A percentile compares a stretch with the other conserved stretches of the same genome.
phyloP scores from a whole-genome alignment of 805 yeast genomes.

The Metschnikowia similis region DNA sequence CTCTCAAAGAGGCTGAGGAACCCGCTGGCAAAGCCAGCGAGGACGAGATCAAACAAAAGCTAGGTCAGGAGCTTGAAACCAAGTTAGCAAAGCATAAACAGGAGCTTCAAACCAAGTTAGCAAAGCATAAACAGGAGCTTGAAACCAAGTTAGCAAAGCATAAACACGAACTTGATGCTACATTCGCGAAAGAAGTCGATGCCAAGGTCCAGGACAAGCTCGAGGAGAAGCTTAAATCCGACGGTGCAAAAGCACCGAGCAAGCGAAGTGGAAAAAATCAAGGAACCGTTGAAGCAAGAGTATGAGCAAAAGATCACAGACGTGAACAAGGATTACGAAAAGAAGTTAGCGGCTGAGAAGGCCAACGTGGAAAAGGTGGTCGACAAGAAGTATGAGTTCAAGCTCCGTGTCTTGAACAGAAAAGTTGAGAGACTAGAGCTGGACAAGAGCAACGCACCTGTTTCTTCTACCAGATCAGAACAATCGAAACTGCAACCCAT shows the following conservation, averaged over 20 bases:
- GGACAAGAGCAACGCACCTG: constrained; percentile 2
- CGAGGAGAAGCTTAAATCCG: constrained; percentile 17
- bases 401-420: constrained; percentile 50
- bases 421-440: constrained; percentile 49
- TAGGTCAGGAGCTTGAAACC: constrained; percentile 25
- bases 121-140: too few relatives aligned
- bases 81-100: too few relatives aligned
- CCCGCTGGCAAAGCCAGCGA: constrained; percentile 1
- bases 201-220: constrained; percentile 8
- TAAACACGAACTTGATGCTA: constrained; percentile 21
- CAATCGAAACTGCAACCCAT: not conserved
- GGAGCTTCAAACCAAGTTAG: too few relatives aligned
- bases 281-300: constrained; percentile 15
- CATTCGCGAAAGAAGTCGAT: constrained; percentile 33
- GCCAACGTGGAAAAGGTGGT: constrained; percentile 46
- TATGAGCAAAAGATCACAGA: constrained; percentile 19
- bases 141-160: constrained; percentile 18
- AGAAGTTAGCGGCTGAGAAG: constrained; percentile 17
- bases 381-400: constrained; percentile 56
- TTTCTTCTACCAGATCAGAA: not conserved
- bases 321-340: constrained; percentile 21
- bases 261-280: constrained; percentile 1
- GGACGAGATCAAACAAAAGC: constrained; percentile 19
- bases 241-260: not conserved
- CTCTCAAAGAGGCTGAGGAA: constrained; percentile 1